These are phyloP conservation scores for Termitomyces sp. DNA, from an alignment of 768 basidiomycete species.

Conservation along the genomic window DNA sequence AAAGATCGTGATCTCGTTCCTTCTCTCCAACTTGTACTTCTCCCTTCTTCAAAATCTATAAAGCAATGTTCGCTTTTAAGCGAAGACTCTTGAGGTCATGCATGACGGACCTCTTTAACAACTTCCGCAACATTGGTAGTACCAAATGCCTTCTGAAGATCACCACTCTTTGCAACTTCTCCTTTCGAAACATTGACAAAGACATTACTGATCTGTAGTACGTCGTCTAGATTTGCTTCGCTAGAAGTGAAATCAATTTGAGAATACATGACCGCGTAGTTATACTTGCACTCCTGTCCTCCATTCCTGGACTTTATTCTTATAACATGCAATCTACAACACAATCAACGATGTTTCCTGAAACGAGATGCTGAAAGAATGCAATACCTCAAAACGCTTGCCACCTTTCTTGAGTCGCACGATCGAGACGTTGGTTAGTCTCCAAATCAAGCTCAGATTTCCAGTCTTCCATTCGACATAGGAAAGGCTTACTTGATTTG, in stretches of 20 bases:
- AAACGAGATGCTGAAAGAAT: neutral
- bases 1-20: constrained; percentile 87
- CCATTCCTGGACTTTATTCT: constrained; percentile 99
- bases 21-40: constrained; percentile 97
- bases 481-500: constrained; percentile 66
- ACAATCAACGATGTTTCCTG: neutral
- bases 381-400: constrained; percentile 86
- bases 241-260: constrained; percentile 28
- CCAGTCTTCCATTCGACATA: neutral
- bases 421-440: constrained; percentile 94
- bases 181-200: constrained; percentile 97
- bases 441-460: constrained; percentile 25
- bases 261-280: neutral
- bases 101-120: constrained; percentile 65
- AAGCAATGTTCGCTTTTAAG: neutral
- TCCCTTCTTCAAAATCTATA: constrained; percentile 88
- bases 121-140: constrained; percentile 66
- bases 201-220: constrained; percentile 93
- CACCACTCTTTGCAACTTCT: constrained; percentile 81
- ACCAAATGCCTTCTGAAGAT: constrained; percentile 89
- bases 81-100: neutral
- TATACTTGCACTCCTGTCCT: constrained; percentile 75
- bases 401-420: constrained; percentile 96
- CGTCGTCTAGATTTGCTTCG: constrained; percentile 91
- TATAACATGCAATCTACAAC: constrained; percentile 88